phyloP scores from a whole-genome alignment of 2,329 filamentous ascomycete species.

The Neobulgaria alba region DNA sequence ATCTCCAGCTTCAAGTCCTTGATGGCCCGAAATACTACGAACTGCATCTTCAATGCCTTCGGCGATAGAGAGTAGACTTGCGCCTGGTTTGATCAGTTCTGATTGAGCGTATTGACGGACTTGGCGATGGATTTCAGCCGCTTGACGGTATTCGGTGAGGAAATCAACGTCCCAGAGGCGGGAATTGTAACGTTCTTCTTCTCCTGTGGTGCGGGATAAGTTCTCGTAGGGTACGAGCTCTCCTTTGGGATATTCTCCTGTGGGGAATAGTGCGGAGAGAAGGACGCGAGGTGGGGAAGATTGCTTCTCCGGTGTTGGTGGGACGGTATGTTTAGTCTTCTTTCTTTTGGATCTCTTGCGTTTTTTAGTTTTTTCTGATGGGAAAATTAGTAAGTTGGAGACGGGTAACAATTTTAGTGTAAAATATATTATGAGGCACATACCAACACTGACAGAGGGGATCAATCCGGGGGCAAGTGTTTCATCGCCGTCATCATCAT shows the following conservation, averaged over 20 bases:
- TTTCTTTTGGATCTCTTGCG: conserved; percentile 71
- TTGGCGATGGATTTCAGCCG: conserved; percentile 47
- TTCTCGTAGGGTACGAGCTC: conserved; percentile 78
- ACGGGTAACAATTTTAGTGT: background rate
- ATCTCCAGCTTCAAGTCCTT: conserved; percentile 43
- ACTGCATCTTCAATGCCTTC: conserved; percentile 46
- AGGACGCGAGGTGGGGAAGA: conserved; percentile 66
- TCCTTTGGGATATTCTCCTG: conserved; percentile 62
- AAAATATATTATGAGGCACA: background rate
- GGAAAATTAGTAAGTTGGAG: background rate
- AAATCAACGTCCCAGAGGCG: conserved; percentile 57
- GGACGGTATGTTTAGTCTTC: conserved; percentile 48
- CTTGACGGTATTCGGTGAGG: conserved; percentile 45
- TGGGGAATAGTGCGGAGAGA: conserved; percentile 62
- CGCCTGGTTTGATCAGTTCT: conserved; percentile 40
- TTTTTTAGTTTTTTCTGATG: conserved; percentile 49
- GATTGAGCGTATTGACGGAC: conserved; percentile 41
- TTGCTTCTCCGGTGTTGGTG: conserved; percentile 44
- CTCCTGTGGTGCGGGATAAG: conserved; percentile 63
- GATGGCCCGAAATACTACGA: conserved; percentile 39
- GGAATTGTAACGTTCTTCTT: conserved; percentile 74
- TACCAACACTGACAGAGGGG: conserved; percentile 9
- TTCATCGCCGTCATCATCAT: conserved; percentile 14
- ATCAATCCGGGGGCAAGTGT: conserved; percentile 11
- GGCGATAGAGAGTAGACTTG: conserved; percentile 40